Evolutionary conservation across 495 filamentous ascomycete species (phyloP).

Genomic region (Penicillium parvum): DNA sequence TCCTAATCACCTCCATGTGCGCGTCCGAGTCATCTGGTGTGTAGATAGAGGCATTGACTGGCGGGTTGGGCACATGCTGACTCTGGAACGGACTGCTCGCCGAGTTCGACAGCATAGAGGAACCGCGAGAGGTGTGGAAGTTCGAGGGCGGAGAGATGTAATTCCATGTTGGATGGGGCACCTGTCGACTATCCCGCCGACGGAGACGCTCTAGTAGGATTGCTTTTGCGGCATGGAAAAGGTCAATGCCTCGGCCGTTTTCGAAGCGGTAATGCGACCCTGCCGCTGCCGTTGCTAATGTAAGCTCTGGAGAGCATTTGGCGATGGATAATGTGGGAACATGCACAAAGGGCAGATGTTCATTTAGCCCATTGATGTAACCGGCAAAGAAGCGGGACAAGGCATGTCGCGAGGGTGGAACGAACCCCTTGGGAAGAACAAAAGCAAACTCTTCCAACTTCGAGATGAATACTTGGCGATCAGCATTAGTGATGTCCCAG

Average conservation of each 20-base stretch:
- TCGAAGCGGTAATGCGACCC: conserved; percentile 59
- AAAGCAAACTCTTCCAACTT: conserved; percentile 62
- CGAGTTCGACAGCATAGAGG: conserved; percentile 37
- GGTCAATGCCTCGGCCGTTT: conserved; percentile 58
- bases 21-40: conserved; percentile 44
- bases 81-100: conserved; percentile 39
- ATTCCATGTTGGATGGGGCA: conserved; percentile 42
- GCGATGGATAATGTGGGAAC: conserved; percentile 45
- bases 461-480: conserved; percentile 58
- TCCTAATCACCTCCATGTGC: conserved; percentile 48
- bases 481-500: conserved; percentile 62
- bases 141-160: conserved; percentile 36
- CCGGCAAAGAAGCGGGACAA: conserved; percentile 46
- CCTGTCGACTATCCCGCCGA: conserved; percentile 43
- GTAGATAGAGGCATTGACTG: conserved; percentile 34
- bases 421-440: conserved; percentile 62
- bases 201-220: conserved; percentile 46
- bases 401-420: conserved; percentile 48
- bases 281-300: conserved; percentile 44
- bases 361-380: conserved; percentile 47
- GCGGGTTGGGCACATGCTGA: conserved; percentile 26
- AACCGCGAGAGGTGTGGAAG: conserved; percentile 37
- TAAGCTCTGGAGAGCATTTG: conserved; percentile 42
- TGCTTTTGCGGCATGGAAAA: conserved; percentile 62
- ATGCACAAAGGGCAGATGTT: conserved; percentile 49